Conservation (phyloP, 768 basidiomycete genomes). For the Pisolithus tinctorius region DNA sequence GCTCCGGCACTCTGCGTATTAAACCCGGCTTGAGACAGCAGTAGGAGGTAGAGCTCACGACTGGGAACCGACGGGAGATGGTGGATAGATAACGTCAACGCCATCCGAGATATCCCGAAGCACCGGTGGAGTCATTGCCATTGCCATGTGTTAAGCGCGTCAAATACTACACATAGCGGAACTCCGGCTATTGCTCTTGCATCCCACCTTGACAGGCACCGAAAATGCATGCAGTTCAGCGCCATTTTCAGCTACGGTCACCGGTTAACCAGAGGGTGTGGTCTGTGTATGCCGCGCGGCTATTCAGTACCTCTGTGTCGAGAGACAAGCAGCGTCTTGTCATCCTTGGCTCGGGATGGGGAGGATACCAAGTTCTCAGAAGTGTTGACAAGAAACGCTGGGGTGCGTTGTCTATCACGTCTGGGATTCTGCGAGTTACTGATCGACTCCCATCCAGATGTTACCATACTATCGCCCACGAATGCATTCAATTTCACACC, state of each 20-base stretch:
- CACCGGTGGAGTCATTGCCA: background rate
- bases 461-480: constrained; percentile 59
- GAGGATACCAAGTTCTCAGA: constrained; percentile 63
- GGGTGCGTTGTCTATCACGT: constrained; percentile 37
- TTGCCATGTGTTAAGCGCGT: too few relatives aligned
- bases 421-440: too few relatives aligned
- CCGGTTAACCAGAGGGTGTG: constrained; percentile 9
- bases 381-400: constrained; percentile 66
- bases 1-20: background rate
- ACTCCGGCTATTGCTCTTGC: background rate
- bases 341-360: constrained; percentile 75
- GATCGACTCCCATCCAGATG: constrained; percentile 37
- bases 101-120: constrained; percentile 3
- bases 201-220: constrained; percentile 1
- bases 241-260: background rate
- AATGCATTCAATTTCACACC: constrained; percentile 38
- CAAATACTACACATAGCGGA: too few relatives aligned
- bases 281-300: constrained; percentile 17
- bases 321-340: constrained; percentile 41
- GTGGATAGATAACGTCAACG: background rate
- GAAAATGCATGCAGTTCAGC: background rate
- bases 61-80: background rate
- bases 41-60: too few relatives aligned
- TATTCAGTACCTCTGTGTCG: constrained; percentile 33
- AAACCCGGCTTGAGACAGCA: background rate